phyloP scores from a whole-genome alignment of 2,329 filamentous ascomycete species.

The Chaetomiaceae sp. region DNA sequence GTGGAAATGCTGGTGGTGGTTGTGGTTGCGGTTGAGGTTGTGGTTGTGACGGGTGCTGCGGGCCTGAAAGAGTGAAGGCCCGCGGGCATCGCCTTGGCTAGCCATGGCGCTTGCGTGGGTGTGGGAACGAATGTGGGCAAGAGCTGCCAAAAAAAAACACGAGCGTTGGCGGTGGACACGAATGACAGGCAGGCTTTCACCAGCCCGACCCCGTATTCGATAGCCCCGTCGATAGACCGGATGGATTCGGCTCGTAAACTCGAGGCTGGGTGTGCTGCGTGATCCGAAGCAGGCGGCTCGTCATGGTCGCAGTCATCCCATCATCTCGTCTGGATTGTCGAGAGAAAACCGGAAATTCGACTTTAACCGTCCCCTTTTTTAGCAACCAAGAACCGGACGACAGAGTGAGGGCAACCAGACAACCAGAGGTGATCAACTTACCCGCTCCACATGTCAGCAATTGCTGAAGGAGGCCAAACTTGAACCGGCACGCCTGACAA shows the following conservation, averaged over 20 bases:
- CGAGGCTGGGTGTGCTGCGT: conserved; percentile 13
- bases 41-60: conserved; percentile 31
- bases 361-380: conserved; percentile 1
- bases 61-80: conserved; percentile 49
- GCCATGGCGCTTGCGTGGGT: conserved; percentile 40
- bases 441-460: conserved; percentile 17
- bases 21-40: conserved; percentile 19
- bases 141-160: conserved; percentile 17
- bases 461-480: conserved; percentile 14
- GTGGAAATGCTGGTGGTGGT: conserved; percentile 29
- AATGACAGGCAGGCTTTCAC: conserved; percentile 11
- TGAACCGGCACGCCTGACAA: conserved; percentile 13
- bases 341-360: conserved; percentile 4
- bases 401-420: background rate
- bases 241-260: conserved; percentile 19
- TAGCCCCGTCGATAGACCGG: conserved; percentile 7
- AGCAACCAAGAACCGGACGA: background rate
- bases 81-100: conserved; percentile 36
- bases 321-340: conserved; percentile 13
- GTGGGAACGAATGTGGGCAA: conserved; percentile 18
- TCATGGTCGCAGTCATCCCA: conserved; percentile 24
- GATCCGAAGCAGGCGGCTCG: conserved; percentile 26
- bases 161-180: conserved; percentile 20
- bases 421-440: background rate
- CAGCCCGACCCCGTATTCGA: conserved; percentile 25